These are phyloP conservation scores for Cucurbita argyrosperma DNA, from an alignment of 306 rosid genomes.

Conservation along the genomic window DNA sequence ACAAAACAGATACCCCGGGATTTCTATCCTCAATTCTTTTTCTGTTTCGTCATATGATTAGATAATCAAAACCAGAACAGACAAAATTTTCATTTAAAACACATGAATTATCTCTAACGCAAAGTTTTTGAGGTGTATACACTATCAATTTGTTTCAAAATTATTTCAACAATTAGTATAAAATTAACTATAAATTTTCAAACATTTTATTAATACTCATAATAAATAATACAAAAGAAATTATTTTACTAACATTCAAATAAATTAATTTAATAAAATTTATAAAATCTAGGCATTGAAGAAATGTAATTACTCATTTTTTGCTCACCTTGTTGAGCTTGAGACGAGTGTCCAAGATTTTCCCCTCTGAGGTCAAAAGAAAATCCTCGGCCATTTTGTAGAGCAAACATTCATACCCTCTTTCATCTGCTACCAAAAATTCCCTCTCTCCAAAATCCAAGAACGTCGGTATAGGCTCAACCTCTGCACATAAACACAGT, in stretches of 20 bases:
- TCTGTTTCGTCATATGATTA: slow-evolving; percentile 15
- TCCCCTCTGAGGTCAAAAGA: slow-evolving; percentile 63
- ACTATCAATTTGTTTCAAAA: no score
- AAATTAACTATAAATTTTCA: no score
- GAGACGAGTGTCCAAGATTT: slow-evolving; percentile 68
- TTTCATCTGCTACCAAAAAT: slow-evolving; percentile 76
- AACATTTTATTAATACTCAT: no score
- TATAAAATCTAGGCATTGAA: no score
- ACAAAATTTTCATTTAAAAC: slow-evolving; percentile 3
- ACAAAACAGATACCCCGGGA: slow-evolving; percentile 2
- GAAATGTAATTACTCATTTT: not conserved
- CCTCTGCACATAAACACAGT: slow-evolving; percentile 42
- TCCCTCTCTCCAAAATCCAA: slow-evolving; percentile 72
- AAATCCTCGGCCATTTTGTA: slow-evolving; percentile 74
- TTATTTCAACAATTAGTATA: no score
- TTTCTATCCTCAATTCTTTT: slow-evolving; percentile 1
- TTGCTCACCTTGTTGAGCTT: slow-evolving; percentile 65
- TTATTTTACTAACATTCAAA: no score
- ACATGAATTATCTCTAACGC: not conserved
- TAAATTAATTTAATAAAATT: no score
- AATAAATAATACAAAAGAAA: no score
- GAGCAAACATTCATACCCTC: slow-evolving; percentile 72
- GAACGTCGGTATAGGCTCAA: slow-evolving; percentile 82
- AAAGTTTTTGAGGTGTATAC: no score
- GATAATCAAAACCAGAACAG: slow-evolving; percentile 15